phyloP scores from a whole-genome alignment of 768 basidiomycete genomes.

The Leccinum subtestaceum region DNA sequence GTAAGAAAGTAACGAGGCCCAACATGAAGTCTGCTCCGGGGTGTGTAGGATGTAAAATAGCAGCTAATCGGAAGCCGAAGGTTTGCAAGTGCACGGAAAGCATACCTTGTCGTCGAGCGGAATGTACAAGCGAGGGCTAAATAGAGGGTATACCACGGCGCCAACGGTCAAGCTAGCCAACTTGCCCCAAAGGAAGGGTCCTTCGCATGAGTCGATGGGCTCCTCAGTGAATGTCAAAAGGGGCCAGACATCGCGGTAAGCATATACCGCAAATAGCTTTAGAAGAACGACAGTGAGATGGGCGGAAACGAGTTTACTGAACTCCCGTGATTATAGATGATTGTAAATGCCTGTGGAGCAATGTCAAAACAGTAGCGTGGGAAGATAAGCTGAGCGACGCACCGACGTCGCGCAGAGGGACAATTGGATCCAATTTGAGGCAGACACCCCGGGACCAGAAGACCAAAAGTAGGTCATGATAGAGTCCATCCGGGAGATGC shows the following conservation, averaged over 20 bases:
- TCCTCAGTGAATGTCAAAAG: neutral
- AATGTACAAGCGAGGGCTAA: neutral
- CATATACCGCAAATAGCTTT: neutral
- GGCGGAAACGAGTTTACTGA: neutral
- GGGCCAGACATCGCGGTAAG: neutral
- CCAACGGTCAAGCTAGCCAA: neutral
- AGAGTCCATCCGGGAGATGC: neutral
- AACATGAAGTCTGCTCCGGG: conserved; percentile 1
- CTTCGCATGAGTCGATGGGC: neutral
- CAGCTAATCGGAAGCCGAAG: neutral
- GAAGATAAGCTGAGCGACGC: neutral
- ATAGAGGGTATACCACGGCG: neutral
- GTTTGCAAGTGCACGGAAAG: too few species aligned
- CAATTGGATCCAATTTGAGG: neutral
- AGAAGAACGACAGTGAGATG: neutral
- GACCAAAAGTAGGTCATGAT: neutral
- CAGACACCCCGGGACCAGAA: neutral
- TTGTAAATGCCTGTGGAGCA: neutral
- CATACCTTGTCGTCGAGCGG: neutral
- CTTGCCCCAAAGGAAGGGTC: neutral
- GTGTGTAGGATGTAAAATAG: neutral
- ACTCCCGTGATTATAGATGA: neutral
- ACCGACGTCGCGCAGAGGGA: neutral
- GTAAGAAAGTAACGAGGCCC: neutral
- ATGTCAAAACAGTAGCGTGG: neutral